These are phyloP conservation scores for Xylaria digitata DNA, from an alignment of 2,329 filamentous ascomycete genomes.

Conservation along the genomic window DNA sequence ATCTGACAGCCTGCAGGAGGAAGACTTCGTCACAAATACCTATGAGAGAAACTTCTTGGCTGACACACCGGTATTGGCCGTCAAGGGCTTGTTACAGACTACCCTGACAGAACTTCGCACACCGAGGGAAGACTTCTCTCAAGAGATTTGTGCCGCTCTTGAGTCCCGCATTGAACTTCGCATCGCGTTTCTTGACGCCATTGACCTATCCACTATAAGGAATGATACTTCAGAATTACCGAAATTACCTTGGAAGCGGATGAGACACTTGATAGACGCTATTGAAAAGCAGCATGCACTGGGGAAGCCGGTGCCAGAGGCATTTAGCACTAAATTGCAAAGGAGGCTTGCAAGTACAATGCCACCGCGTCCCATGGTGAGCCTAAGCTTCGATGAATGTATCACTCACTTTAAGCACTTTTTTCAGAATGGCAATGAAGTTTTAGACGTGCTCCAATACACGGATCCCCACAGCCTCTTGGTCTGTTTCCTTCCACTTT, in stretches of 20 bases:
- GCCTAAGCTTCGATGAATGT: slow-evolving; percentile 78
- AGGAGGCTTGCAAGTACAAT: slow-evolving; percentile 93
- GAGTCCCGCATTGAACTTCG: slow-evolving; percentile 74
- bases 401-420: slow-evolving; percentile 75
- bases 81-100: slow-evolving; percentile 64
- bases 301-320: slow-evolving; percentile 74
- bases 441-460: slow-evolving; percentile 75
- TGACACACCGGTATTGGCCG: slow-evolving; percentile 66
- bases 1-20: slow-evolving; percentile 70
- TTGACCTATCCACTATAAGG: slow-evolving; percentile 60
- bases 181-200: slow-evolving; percentile 68
- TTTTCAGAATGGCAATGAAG: slow-evolving; percentile 77
- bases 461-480: slow-evolving; percentile 75
- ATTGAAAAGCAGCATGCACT: slow-evolving; percentile 71
- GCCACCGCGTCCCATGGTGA: slow-evolving; percentile 88
- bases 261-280: slow-evolving; percentile 61
- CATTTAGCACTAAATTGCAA: slow-evolving; percentile 91
- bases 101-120: slow-evolving; percentile 54
- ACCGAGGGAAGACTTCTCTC: slow-evolving; percentile 42
- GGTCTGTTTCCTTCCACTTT: slow-evolving; percentile 58
- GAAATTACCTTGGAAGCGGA: slow-evolving; percentile 64
- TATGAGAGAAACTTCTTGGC: slow-evolving; percentile 84
- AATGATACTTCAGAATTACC: slow-evolving; percentile 58
- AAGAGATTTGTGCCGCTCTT: slow-evolving; percentile 66
- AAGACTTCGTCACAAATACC: slow-evolving; percentile 94